Percentiles rank a stretch among this genome's conserved stretches.
Conservation (phyloP, 169 alveolate species). For the Plasmodium inui region DNA sequence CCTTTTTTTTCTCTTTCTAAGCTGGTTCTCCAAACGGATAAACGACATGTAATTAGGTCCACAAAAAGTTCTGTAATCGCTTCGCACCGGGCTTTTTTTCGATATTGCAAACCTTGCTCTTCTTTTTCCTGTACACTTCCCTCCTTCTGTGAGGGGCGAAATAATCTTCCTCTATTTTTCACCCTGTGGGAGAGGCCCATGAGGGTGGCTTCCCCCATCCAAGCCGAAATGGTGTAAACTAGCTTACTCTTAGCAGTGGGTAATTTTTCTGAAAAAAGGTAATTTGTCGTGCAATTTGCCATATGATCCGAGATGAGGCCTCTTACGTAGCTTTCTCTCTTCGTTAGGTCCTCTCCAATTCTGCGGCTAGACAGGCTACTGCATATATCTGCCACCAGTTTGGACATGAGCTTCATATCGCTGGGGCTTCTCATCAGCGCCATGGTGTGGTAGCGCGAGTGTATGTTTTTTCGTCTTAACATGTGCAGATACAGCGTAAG, state of each 20-base stretch:
- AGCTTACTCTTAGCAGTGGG: neutral
- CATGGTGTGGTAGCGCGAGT: neutral
- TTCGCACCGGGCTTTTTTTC: neutral
- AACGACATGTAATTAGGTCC: neutral
- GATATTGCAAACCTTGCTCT: neutral
- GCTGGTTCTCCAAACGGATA: neutral
- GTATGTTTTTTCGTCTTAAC: neutral
- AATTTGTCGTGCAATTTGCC: neutral
- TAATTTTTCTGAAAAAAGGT: neutral
- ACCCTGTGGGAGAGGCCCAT: neutral
- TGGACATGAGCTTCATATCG: neutral
- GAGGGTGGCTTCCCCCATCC: neutral
- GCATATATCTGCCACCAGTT: neutral
- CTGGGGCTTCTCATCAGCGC: neutral
- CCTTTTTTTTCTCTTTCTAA: neutral
- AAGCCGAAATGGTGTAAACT: neutral
- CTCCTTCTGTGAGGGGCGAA: neutral
- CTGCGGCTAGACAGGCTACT: neutral
- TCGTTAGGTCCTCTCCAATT: neutral
- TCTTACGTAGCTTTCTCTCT: neutral
- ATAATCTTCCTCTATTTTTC: neutral
- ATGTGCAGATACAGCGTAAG: neutral
- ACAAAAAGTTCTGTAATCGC: neutral
- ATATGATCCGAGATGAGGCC: neutral
- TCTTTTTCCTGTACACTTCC: neutral